phyloP scores from a whole-genome alignment of 495 filamentous ascomycete species.

The Podospora sp. region DNA sequence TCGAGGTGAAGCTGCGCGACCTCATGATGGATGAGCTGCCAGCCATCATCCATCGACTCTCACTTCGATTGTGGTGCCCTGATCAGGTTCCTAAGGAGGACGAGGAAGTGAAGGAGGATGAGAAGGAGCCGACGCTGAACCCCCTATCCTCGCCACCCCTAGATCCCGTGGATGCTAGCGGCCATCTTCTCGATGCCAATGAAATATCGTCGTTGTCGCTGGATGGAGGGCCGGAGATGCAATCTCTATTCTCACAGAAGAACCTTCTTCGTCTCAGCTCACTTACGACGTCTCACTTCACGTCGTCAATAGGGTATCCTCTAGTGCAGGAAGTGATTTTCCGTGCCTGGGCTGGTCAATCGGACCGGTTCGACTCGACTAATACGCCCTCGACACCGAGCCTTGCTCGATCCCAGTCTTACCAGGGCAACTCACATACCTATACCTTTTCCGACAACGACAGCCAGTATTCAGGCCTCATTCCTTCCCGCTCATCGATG shows the following conservation, averaged over 20 bases:
- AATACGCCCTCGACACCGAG: constrained; percentile 57
- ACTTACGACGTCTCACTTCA: constrained; percentile 79
- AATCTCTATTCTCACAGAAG: constrained; percentile 88
- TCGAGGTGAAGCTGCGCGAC: constrained; percentile 88
- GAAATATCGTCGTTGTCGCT: constrained; percentile 75
- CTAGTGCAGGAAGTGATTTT: constrained; percentile 82
- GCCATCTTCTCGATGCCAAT: constrained; percentile 71
- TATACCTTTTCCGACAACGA: constrained; percentile 63
- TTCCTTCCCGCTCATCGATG: constrained; percentile 52
- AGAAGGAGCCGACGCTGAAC: constrained; percentile 63
- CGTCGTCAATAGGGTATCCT: constrained; percentile 84
- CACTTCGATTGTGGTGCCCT: constrained; percentile 84
- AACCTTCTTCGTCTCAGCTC: constrained; percentile 77
- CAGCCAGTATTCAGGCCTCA: constrained; percentile 50
- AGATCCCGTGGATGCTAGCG: constrained; percentile 73
- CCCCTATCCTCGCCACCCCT: constrained; percentile 78
- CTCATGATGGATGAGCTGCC: constrained; percentile 97
- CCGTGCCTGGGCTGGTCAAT: constrained; percentile 84
- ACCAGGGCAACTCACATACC: constrained; percentile 60
- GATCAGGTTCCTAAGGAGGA: constrained; percentile 71
- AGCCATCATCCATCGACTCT: constrained; percentile 92
- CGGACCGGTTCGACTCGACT: constrained; percentile 66
- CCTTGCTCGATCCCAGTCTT: constrained; percentile 63
- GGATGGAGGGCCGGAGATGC: constrained; percentile 72
- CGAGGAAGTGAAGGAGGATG: constrained; percentile 46